Conservation (phyloP, 2,329 filamentous ascomycete species). For the Claviceps digitariae region DNA sequence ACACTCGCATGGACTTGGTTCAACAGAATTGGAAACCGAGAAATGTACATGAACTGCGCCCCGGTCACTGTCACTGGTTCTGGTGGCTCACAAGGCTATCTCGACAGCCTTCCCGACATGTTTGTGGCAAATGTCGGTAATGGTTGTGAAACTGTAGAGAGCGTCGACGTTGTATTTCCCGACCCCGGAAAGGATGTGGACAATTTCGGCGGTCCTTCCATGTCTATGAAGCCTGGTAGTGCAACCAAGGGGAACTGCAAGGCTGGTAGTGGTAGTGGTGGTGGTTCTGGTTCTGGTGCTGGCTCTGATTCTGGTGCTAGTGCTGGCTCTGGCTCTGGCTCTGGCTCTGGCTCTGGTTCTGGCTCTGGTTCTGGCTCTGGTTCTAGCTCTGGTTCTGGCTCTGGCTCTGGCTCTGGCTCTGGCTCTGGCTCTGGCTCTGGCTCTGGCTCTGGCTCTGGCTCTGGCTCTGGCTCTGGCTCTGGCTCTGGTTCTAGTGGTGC, state of each 20-base stretch:
- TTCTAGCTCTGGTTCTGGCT: too few relatives aligned
- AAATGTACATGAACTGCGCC: conserved; percentile 97
- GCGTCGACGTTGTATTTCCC: conserved; percentile 45
- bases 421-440: too few relatives aligned
- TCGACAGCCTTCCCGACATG: conserved; percentile 53
- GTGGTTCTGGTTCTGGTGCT: conserved; percentile 8
- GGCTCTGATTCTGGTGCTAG: too few relatives aligned
- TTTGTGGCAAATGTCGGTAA: conserved; percentile 53
- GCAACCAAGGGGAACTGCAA: conserved; percentile 11
- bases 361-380: too few relatives aligned
- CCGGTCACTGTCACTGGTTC: conserved; percentile 51
- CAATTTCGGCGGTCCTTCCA: conserved; percentile 25
- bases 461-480: too few relatives aligned
- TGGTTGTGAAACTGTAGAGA: conserved; percentile 36
- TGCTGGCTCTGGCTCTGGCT: too few relatives aligned
- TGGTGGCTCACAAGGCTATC: conserved; percentile 35
- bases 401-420: too few relatives aligned
- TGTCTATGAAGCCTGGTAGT: conserved; percentile 10
- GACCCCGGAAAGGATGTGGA: conserved; percentile 45
- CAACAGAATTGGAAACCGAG: conserved; percentile 82
- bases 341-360: too few relatives aligned
- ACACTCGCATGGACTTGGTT: conserved; percentile 90
- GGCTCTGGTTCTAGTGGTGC: too few relatives aligned
- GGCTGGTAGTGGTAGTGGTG: conserved; percentile 1
- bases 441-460: too few relatives aligned